Evolutionary conservation across 805 yeast species (phyloP).

Genomic region (Metschnikowia gelsemii): DNA sequence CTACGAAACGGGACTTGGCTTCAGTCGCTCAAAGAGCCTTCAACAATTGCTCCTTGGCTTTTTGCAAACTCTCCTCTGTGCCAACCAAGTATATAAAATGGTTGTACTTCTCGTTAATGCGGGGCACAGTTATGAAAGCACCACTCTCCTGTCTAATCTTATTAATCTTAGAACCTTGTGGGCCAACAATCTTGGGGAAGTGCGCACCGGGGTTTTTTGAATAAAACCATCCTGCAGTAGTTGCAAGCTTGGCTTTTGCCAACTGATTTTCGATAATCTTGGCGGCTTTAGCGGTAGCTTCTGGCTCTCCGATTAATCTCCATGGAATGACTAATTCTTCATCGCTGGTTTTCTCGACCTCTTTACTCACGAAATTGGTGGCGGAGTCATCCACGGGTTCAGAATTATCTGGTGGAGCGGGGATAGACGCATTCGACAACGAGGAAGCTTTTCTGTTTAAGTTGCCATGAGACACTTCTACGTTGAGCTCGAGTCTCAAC

Average conservation of each 20-base stretch:
- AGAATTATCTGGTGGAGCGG: slow-evolving; percentile 48
- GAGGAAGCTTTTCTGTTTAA: slow-evolving; percentile 49
- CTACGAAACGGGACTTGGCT: no score
- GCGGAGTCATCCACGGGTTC: slow-evolving; percentile 38
- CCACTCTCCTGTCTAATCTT: slow-evolving; percentile 58
- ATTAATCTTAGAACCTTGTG: slow-evolving; percentile 68
- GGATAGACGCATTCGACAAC: slow-evolving; percentile 43
- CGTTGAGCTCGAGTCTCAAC: slow-evolving; percentile 51
- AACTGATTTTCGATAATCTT: slow-evolving; percentile 50
- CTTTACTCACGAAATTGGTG: slow-evolving; percentile 46
- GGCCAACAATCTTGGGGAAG: slow-evolving; percentile 71
- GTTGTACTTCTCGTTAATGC: slow-evolving; percentile 48
- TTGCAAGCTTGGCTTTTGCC: slow-evolving; percentile 45
- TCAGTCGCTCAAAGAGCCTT: slow-evolving; percentile 7
- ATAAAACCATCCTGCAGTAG: slow-evolving; percentile 62
- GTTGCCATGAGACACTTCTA: slow-evolving; percentile 61
- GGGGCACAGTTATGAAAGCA: slow-evolving; percentile 64
- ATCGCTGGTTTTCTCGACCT: slow-evolving; percentile 21
- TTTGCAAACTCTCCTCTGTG: slow-evolving; percentile 48
- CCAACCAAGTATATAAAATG: slow-evolving; percentile 64
- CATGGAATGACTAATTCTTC: slow-evolving; percentile 51
- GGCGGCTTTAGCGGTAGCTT: slow-evolving; percentile 52
- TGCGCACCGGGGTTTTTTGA: slow-evolving; percentile 44
- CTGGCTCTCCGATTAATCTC: slow-evolving; percentile 60
- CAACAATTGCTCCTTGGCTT: slow-evolving; percentile 23